Evolutionary conservation across 306 rosid genomes (phyloP), one percentile per base, ranked within the genome.

Genomic region (Astragalus membranaceus): DNA sequence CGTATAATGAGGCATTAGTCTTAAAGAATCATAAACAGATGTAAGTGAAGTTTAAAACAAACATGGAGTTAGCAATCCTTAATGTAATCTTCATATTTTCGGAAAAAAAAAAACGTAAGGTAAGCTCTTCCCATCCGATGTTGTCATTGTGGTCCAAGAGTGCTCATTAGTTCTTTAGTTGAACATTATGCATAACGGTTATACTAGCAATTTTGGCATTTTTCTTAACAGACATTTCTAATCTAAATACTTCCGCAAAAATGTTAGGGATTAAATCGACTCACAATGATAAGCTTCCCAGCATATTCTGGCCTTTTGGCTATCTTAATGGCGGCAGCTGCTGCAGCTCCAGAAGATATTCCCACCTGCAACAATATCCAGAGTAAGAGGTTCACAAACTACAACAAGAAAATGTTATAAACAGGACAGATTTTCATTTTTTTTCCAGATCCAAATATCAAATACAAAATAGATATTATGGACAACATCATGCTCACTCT

Each of bases 281-380:
- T 86, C 84, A 89, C 96, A 11, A 89, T 87, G 61, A 89, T 81
- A 77, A 89, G 92, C 76, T 89, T 89, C 63, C 92, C 89, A 47
- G 89, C 86, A 75, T 82, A 79, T 70, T 89, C 89, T 68, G 88
- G 85, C 59, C 84, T 83, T 79, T 84, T 82, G 47, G 96, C 96
- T 72, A 89, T 49, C 78, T 75, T 77, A 52, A 89, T 66, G 10
- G 92, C 96, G 32, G 92, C 92, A 0, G 92, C 92, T 0, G 96
- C 84, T 2, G 92, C 92, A 52, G 92, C 96, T 59, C 92, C 96
- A 35, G 89, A 84, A 46, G 96, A 86, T 71, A 89, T 85, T 65
- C 96, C 92, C 69, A 86, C 96, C 96, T 89, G 69, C 54, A 76
- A 68, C 43, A 63, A 72, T 44, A 61, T 30, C 65, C 65, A 55